Percentiles rank a stretch among this genome's conserved stretches.
Conservation (phyloP, 202 grass and related monocot species). For the Schoenoplectus triqueter region DNA sequence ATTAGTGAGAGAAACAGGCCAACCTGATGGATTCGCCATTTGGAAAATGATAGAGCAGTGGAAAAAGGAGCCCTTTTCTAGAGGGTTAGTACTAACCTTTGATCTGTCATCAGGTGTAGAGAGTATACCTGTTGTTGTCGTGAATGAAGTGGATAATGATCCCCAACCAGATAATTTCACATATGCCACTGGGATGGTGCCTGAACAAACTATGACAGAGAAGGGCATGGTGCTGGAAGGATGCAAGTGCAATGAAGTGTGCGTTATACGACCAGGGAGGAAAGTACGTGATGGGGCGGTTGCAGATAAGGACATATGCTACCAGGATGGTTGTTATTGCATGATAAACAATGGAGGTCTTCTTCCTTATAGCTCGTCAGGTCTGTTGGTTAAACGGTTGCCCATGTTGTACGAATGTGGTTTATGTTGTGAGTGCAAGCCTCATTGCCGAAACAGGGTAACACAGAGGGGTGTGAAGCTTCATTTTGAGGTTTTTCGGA, state of each 20-base stretch:
- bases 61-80: constrained; percentile 68
- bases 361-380: constrained; percentile 54
- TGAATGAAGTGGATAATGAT: constrained; percentile 62
- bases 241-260: constrained; percentile 64
- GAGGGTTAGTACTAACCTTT: constrained; percentile 44
- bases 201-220: constrained; percentile 36
- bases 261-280: constrained; percentile 21
- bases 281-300: no score
- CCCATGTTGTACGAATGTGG: constrained; percentile 66
- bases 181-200: constrained; percentile 50
- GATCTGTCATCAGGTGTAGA: constrained; percentile 65
- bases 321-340: constrained; percentile 50
- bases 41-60: constrained; percentile 87
- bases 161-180: constrained; percentile 50
- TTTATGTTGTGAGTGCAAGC: constrained; percentile 48
- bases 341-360: constrained; percentile 50
- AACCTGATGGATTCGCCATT: constrained; percentile 60
- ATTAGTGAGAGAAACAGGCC: constrained; percentile 65
- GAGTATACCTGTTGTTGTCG: constrained; percentile 62
- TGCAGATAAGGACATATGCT: no score
- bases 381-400: constrained; percentile 50
- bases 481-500: constrained; percentile 65
- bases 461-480: constrained; percentile 62
- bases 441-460: constrained; percentile 67
- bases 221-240: constrained; percentile 11